These are phyloP conservation scores for Madurella mycetomatis DNA, from an alignment of 2,329 filamentous ascomycete genomes.

Conservation along the genomic window DNA sequence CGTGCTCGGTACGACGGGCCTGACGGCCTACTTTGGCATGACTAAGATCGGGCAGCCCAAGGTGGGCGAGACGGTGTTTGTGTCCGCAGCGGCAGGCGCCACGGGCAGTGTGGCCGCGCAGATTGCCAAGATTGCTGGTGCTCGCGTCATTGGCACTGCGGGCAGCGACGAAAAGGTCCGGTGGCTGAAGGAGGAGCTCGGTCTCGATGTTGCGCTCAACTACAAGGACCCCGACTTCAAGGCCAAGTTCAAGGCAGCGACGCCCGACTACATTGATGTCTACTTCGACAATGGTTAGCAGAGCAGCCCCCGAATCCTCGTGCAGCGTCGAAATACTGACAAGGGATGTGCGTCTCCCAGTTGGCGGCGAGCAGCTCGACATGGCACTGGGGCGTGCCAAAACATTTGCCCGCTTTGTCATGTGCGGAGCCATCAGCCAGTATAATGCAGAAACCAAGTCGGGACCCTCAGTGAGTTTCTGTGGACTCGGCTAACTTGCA, in stretches of 20 bases:
- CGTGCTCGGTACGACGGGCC: constrained; percentile 54
- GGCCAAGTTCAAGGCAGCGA: constrained; percentile 48
- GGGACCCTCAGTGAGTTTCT: constrained; percentile 46
- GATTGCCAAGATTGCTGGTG: constrained; percentile 61
- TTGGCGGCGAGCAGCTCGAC: constrained; percentile 68
- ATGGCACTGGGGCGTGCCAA: constrained; percentile 61
- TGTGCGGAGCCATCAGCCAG: constrained; percentile 66
- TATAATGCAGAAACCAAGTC: constrained; percentile 57
- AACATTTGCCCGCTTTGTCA: constrained; percentile 59
- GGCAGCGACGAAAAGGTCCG: constrained; percentile 53
- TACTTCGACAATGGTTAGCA: constrained; percentile 62
- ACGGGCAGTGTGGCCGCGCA: constrained; percentile 64
- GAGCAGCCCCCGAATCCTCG: not conserved
- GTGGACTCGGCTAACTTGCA: not conserved
- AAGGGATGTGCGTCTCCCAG: constrained; percentile 33
- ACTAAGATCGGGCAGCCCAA: constrained; percentile 58
- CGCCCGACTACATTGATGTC: constrained; percentile 57
- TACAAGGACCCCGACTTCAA: constrained; percentile 50
- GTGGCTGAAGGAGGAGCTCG: constrained; percentile 51
- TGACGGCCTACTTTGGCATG: constrained; percentile 66
- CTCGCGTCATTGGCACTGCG: constrained; percentile 50
- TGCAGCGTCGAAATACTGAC: constrained; percentile 1
- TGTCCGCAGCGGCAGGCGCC: constrained; percentile 62
- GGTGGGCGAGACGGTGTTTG: constrained; percentile 61
- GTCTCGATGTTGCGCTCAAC: constrained; percentile 54